Base-by-base conservation (phyloP, 306 rosid genomes). In the Vigna mungo region DNA sequence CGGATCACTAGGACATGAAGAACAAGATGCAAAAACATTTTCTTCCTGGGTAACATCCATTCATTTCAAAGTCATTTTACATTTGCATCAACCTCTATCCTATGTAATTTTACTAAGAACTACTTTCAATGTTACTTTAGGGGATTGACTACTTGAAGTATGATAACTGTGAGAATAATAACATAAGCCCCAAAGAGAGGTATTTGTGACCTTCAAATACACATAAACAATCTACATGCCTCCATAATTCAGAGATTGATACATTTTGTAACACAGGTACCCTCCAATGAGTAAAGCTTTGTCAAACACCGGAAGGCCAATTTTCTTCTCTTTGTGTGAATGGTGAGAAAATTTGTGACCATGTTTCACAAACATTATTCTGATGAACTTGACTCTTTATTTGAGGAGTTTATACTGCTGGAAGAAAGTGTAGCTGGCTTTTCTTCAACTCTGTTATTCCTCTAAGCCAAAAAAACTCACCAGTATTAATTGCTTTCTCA, bases 121-220 rank as follows among this genome's bases (percentile, higher is more conserved):
- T 54, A 37, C 4, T 37, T 68, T 60, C 23, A 74, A 71, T 63
- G 21, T 60, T 52, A 30, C 20, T 34, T 71, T 44, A 92, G 97
- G 92, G 87, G 37, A 43, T 92, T 68, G 97, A 92, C 74, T 92
- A 85, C 84, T 86, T 92, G 89, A 92, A 92, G 83, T 92, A 92
- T 82, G 97, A 90, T 65, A 92, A 92, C 44, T 90, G 97, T 84
- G 44, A 81, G 52, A 85, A 86, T 74, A 67, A 76, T 44, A 65
- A 88, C 34, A 69, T 85, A 72, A 85, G 83, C 61, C 96, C 97
- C 20, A 87, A 80, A 78, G 76, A 84, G 59, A 88, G 97, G 97
- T 90, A 81, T 25, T 12, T 9, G 49, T 34, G 56, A 17, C 23
- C 66, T 39, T 56, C 15, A 32, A 39, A 13, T 68, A 70, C 56